A percentile compares a stretch with the other conserved stretches of the same genome.
These are phyloP conservation scores for Metschnikowia picachoensis DNA, from an alignment of 805 yeast species.

Conservation along the genomic window DNA sequence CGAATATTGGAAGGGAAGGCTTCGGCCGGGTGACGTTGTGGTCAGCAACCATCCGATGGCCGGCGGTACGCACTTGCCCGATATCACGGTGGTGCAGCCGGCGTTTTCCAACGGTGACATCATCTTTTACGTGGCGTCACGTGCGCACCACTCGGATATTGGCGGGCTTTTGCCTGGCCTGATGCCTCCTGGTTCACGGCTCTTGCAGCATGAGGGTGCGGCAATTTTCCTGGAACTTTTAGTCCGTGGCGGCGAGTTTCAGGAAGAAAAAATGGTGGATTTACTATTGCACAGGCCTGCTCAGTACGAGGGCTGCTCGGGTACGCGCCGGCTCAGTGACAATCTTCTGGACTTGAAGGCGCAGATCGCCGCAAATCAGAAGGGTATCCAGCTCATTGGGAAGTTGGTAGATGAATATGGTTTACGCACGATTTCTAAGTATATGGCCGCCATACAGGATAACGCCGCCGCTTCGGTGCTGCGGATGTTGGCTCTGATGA, in stretches of 20 bases:
- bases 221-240: constrained; percentile 74
- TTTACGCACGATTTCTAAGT: constrained; percentile 15
- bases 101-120: constrained; percentile 52
- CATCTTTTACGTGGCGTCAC: constrained; percentile 84
- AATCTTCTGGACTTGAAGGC: constrained; percentile 61
- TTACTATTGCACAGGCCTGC: constrained; percentile 72
- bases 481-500: constrained; percentile 17
- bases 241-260: constrained; percentile 66
- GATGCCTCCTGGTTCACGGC: constrained; percentile 89
- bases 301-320: constrained; percentile 79
- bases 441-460: constrained; percentile 21
- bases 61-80: constrained; percentile 43
- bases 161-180: constrained; percentile 92
- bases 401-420: constrained; percentile 17
- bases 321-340: constrained; percentile 80
- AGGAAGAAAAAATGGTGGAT: constrained; percentile 62
- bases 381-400: constrained; percentile 13
- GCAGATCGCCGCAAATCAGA: constrained; percentile 29
- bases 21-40: constrained; percentile 40
- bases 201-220: constrained; percentile 88
- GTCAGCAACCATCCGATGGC: constrained; percentile 43
- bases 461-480: constrained; percentile 17
- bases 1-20: constrained; percentile 37
- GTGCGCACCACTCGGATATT: constrained; percentile 96
- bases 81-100: constrained; percentile 87